Percentiles rank a stretch among this genome's conserved stretches.
phyloP scores from a whole-genome alignment of 768 basidiomycete genomes.

The Gelatoporia subvermispora region DNA sequence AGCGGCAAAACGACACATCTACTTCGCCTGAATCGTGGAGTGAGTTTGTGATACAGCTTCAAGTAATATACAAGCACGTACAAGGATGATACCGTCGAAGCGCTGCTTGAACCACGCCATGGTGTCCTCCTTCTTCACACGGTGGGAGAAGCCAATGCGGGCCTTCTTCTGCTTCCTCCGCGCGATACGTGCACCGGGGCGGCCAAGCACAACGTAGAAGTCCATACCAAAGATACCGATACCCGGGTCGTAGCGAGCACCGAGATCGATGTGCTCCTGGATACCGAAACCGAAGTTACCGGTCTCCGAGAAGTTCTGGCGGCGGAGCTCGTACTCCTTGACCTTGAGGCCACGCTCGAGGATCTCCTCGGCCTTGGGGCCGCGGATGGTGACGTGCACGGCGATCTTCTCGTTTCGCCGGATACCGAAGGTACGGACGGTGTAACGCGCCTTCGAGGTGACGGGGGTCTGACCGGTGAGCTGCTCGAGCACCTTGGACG shows the following conservation, averaged over 20 bases:
- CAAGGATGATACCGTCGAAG: conserved; percentile 96
- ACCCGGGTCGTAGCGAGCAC: conserved; percentile 95
- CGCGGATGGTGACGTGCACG: conserved; percentile 96
- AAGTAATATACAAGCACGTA: conserved; percentile 32
- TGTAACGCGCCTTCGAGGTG: conserved; percentile 99
- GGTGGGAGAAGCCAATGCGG: conserved; percentile 82
- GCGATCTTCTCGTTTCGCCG: conserved; percentile 99
- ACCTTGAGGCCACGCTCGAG: conserved; percentile 98
- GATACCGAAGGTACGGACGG: conserved; percentile 98
- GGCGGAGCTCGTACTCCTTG: conserved; percentile 98
- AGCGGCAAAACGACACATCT: conserved; percentile 11
- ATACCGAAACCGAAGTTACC: conserved; percentile 99
- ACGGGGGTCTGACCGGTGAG: conserved; percentile 99
- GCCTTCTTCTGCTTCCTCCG: conserved; percentile 87
- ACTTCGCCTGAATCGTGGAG: conserved; percentile 15
- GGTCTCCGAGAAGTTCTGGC: conserved; percentile 96
- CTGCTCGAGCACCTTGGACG: conserved; percentile 98
- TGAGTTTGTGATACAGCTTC: not conserved
- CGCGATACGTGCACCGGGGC: conserved; percentile 89
- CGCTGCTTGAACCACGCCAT: conserved; percentile 99
- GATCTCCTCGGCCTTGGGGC: conserved; percentile 99
- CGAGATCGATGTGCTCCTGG: conserved; percentile 98
- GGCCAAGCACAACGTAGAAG: conserved; percentile 97
- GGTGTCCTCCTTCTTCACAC: conserved; percentile 93
- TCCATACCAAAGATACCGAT: conserved; percentile 99